Evolutionary conservation across 2,329 filamentous ascomycete species (phyloP).

Genomic region (Chrysoporthe austroafricana): DNA sequence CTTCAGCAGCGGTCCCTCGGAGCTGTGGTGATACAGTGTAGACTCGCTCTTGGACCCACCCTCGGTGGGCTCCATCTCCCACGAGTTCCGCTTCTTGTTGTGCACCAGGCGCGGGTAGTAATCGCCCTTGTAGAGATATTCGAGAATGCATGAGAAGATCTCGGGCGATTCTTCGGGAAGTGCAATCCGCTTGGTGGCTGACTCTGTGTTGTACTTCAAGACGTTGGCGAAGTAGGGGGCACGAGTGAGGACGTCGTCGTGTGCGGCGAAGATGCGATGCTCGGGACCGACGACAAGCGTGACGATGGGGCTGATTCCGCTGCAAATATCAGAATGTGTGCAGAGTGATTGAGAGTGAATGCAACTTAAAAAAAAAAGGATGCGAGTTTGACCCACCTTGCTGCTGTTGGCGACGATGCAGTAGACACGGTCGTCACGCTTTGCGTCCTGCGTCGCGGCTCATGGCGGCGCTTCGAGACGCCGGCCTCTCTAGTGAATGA

Average conservation of each 20-base stretch:
- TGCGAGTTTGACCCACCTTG: slow-evolving; percentile 45
- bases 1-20: slow-evolving; percentile 74
- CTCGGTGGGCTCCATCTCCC: slow-evolving; percentile 73
- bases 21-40: slow-evolving; percentile 69
- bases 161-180: slow-evolving; percentile 87
- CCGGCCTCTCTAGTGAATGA: slow-evolving; percentile 58
- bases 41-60: slow-evolving; percentile 56
- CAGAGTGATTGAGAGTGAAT: not conserved
- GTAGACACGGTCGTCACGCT: slow-evolving; percentile 48
- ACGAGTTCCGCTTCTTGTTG: slow-evolving; percentile 79
- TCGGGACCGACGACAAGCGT: slow-evolving; percentile 81
- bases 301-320: slow-evolving; percentile 68
- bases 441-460: slow-evolving; percentile 52
- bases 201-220: slow-evolving; percentile 63
- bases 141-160: slow-evolving; percentile 86
- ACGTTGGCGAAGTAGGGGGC: slow-evolving; percentile 78
- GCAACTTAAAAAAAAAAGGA: slow-evolving; percentile 14
- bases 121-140: slow-evolving; percentile 93
- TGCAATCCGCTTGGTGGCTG: slow-evolving; percentile 71
- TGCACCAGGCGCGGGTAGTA: slow-evolving; percentile 84
- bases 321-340: slow-evolving; percentile 36
- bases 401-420: slow-evolving; percentile 43
- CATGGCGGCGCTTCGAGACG: slow-evolving; percentile 58
- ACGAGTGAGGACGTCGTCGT: slow-evolving; percentile 79
- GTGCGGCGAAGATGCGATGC: slow-evolving; percentile 86